phyloP scores from a whole-genome alignment of 169 alveolate genomes.

The Eimeria brunetti region DNA sequence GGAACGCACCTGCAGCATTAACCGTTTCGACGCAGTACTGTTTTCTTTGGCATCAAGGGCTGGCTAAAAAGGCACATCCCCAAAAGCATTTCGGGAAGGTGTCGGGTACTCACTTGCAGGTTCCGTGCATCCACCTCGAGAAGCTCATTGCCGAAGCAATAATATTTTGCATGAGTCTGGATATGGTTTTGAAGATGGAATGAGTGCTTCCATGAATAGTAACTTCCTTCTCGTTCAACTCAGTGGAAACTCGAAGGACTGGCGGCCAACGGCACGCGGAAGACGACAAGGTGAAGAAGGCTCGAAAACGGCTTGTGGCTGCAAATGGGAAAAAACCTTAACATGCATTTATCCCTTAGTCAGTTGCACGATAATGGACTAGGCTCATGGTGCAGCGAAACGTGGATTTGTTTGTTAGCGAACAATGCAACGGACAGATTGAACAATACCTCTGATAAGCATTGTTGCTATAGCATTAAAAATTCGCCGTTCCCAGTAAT shows the following conservation, averaged over 20 bases:
- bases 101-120: constrained; percentile 85
- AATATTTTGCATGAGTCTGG: constrained; percentile 91
- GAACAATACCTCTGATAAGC: constrained; percentile 91
- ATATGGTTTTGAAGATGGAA: constrained; percentile 89
- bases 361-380: not conserved
- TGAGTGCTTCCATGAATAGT: constrained; percentile 91
- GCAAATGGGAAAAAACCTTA: constrained; percentile 80
- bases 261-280: constrained; percentile 80
- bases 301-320: constrained; percentile 85
- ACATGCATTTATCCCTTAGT: not conserved
- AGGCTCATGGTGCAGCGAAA: not conserved
- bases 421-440: not conserved
- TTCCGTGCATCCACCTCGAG: constrained; percentile 94
- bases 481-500: constrained; percentile 95
- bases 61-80: too few relatives aligned
- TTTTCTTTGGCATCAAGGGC: not conserved
- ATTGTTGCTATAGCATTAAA: constrained; percentile 94
- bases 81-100: not conserved
- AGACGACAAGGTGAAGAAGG: constrained; percentile 81
- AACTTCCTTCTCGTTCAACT: constrained; percentile 90
- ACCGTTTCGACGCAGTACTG: not conserved
- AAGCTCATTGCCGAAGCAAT: constrained; percentile 89
- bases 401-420: not conserved
- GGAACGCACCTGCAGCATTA: constrained; percentile 76
- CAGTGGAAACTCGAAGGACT: constrained; percentile 82